Evolutionary conservation across 108 stramenopile genomes (phyloP).

Genomic region (Skeletonema grethae): DNA sequence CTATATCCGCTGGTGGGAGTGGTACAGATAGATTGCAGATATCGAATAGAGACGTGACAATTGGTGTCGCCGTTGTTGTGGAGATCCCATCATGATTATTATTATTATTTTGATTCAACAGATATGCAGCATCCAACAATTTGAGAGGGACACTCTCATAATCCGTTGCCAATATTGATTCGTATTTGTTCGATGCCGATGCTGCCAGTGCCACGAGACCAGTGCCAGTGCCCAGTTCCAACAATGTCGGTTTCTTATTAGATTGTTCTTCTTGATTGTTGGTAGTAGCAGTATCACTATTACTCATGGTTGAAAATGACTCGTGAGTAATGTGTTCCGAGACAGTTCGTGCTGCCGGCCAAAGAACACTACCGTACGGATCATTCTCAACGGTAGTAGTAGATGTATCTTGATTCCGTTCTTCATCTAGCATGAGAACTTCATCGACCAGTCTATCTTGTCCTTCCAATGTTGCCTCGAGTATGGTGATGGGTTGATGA

Average conservation of each 20-base stretch:
- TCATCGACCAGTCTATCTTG: constrained; percentile 62
- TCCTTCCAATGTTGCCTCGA: constrained; percentile 65
- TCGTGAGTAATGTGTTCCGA: constrained; percentile 40
- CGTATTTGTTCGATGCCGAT: constrained; percentile 45
- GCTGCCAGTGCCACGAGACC: constrained; percentile 60
- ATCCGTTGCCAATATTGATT: constrained; percentile 60
- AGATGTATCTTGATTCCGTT: not conserved
- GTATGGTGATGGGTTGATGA: constrained; percentile 47
- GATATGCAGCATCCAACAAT: constrained; percentile 24
- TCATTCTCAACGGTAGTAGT: constrained; percentile 27
- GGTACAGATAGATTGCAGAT: constrained; percentile 46
- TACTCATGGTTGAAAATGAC: constrained; percentile 7
- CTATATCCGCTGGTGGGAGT: constrained; percentile 47
- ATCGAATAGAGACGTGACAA: constrained; percentile 47
- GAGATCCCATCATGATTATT: not conserved
- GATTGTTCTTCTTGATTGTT: too few relatives aligned
- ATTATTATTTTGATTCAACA: not conserved
- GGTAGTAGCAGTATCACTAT: not conserved
- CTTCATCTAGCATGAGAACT: constrained; percentile 49
- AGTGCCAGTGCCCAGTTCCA: constrained; percentile 71
- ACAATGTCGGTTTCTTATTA: too few relatives aligned
- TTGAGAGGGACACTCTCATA: constrained; percentile 59
- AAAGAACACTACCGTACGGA: constrained; percentile 65
- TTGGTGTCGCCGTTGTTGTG: constrained; percentile 6
- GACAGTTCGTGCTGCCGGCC: constrained; percentile 66